Conservation (phyloP, 2,329 filamentous ascomycete genomes). For the Torrubiella hemipterigena region DNA sequence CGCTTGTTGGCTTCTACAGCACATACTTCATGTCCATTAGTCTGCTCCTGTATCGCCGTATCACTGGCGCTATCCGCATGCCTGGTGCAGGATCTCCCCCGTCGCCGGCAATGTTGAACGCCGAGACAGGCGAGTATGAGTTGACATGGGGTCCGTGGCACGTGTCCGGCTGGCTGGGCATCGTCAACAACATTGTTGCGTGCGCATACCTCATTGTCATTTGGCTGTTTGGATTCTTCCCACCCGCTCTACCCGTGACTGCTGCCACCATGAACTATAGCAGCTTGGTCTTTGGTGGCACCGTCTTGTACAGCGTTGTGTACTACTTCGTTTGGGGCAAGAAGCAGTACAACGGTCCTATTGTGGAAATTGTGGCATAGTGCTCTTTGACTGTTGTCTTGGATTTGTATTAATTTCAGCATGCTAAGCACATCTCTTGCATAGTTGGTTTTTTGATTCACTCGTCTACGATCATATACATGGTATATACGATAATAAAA, state of each 20-base stretch:
- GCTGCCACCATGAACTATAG: slow-evolving; percentile 33
- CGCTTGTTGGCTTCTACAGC: slow-evolving; percentile 16
- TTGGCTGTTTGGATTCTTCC: slow-evolving; percentile 46
- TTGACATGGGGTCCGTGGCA: slow-evolving; percentile 43
- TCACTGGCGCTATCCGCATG: no score
- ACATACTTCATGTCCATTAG: slow-evolving; percentile 17
- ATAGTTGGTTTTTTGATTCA: no score
- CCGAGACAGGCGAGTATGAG: slow-evolving; percentile 15
- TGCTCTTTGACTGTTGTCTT: no score
- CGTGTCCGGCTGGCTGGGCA: slow-evolving; percentile 36
- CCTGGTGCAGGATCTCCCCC: no score
- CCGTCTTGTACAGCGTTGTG: slow-evolving; percentile 8
- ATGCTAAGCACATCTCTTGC: no score
- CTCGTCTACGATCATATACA: no score
- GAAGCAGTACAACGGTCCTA: slow-evolving; percentile 1
- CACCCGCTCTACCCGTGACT: slow-evolving; percentile 13
- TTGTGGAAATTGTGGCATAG: neutral
- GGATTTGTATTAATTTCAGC: no score
- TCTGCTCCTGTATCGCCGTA: slow-evolving; percentile 17
- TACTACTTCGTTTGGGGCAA: slow-evolving; percentile 1
- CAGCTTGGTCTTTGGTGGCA: slow-evolving; percentile 27
- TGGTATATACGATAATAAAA: no score
- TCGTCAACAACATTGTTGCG: slow-evolving; percentile 40
- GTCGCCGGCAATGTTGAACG: no score
- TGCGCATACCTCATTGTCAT: slow-evolving; percentile 40